Conservation (phyloP, 2,329 filamentous ascomycete genomes). For the Cladobotryum mycophilum region DNA sequence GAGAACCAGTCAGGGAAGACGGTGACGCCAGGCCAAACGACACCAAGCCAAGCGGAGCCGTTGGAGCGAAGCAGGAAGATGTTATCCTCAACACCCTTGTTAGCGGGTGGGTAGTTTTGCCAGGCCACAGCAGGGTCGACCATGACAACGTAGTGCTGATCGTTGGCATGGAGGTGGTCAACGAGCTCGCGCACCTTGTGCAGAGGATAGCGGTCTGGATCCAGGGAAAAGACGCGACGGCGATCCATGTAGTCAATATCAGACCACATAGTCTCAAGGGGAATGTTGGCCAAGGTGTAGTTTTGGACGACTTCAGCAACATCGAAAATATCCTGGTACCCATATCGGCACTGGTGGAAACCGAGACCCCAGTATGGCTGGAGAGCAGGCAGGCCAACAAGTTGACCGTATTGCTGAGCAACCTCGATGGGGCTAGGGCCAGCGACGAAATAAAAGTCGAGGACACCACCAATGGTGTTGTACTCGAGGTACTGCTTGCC, state of each 20-base stretch:
- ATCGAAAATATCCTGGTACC: conserved; percentile 67
- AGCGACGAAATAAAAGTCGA: conserved; percentile 75
- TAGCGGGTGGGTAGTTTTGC: conserved; percentile 38
- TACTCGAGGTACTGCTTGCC: conserved; percentile 70
- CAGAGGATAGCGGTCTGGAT: conserved; percentile 62
- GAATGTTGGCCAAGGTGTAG: conserved; percentile 58
- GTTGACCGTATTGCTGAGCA: conserved; percentile 62
- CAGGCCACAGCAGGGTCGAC: conserved; percentile 63
- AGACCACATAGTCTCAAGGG: conserved; percentile 68
- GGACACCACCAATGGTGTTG: conserved; percentile 68
- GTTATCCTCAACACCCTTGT: conserved; percentile 38
- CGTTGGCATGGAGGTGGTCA: conserved; percentile 55
- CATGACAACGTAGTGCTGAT: conserved; percentile 71
- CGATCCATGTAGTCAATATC: conserved; percentile 66
- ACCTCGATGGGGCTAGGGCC: conserved; percentile 64
- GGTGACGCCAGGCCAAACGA: conserved; percentile 71
- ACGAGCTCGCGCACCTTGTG: conserved; percentile 59
- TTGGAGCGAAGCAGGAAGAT: conserved; percentile 47
- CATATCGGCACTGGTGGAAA: conserved; percentile 78
- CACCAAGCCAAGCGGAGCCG: conserved; percentile 52
- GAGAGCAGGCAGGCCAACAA: conserved; percentile 66
- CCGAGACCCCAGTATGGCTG: conserved; percentile 79
- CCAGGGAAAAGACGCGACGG: conserved; percentile 52
- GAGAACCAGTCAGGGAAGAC: conserved; percentile 75
- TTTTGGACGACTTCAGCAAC: conserved; percentile 61